Conservation (phyloP, 768 basidiomycete genomes). For the Mycena polygramma region DNA sequence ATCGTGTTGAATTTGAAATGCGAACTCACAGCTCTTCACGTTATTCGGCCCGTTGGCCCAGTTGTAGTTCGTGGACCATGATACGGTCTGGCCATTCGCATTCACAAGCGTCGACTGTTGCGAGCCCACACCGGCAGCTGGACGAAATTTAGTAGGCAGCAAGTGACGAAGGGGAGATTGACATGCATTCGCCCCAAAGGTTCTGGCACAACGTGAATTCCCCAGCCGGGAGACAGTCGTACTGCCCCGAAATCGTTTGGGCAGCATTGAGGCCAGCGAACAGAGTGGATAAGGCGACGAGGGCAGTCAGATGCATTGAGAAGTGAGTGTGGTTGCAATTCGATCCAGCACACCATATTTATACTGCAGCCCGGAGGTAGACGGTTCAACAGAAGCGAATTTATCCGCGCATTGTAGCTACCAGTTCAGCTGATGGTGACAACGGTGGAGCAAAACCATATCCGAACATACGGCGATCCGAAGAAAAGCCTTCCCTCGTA, state of each 20-base stretch:
- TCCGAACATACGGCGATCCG: slow-evolving; percentile 28
- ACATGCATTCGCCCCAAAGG: slow-evolving; percentile 64
- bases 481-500: slow-evolving; percentile 19
- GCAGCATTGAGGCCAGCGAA: slow-evolving; percentile 38
- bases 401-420: slow-evolving; percentile 22
- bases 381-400: slow-evolving; percentile 19
- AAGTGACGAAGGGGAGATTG: not conserved
- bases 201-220: slow-evolving; percentile 68
- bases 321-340: not conserved
- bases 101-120: slow-evolving; percentile 63
- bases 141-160: not conserved
- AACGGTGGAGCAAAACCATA: not conserved
- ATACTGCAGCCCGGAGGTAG: not conserved
- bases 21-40: slow-evolving; percentile 67
- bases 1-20: not conserved
- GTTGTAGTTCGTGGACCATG: slow-evolving; percentile 67
- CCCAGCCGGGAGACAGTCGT: slow-evolving; percentile 60
- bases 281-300: slow-evolving; percentile 11
- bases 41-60: slow-evolving; percentile 65
- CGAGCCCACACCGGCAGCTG: slow-evolving; percentile 60
- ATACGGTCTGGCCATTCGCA: slow-evolving; percentile 53
- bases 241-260: slow-evolving; percentile 60
- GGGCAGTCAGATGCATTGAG: slow-evolving; percentile 23
- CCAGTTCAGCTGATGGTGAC: slow-evolving; percentile 5
- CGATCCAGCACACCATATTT: slow-evolving; percentile 1